Base-by-base conservation (phyloP, 2,329 filamentous ascomycete species). In the Aspergillus clavatus region DNA sequence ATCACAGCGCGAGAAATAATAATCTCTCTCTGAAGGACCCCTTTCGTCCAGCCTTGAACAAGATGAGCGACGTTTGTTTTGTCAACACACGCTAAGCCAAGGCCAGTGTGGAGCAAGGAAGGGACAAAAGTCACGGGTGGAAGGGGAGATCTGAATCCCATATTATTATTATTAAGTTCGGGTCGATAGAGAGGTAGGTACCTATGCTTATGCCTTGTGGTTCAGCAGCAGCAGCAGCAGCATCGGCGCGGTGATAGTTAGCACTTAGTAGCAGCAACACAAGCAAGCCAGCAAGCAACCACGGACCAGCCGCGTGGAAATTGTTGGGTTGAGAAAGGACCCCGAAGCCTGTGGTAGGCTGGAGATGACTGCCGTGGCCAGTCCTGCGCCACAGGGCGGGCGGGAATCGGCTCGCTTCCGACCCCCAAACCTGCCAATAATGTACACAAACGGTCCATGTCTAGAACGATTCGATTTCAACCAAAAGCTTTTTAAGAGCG, bases 261-360 rank as follows among this genome's bases (percentile, higher is more conserved):
- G n/a, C n/a, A n/a, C n/a, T n/a, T n/a, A n/a, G n/a, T n/a, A n/a
- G n/a, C n/a, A n/a, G n/a, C n/a, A n/a, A n/a, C n/a, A n/a, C n/a
- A n/a, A n/a, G n/a, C n/a, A n/a, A n/a, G n/a, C 28, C 29, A 33
- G 29, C 29, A 33, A 18, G 11, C 29, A 8, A 35, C 36, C 24
- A 22, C 19, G 24, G 38, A 36, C 29, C 24, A 33, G 31, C n/a
- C 26, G 7, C 31, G 23, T 23, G 26, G 29, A 36, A n/a, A n/a
- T n/a, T n/a, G 22, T 19, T 43, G 28, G 43, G 12, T 18, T 42
- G 45, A 47, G 38, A 39, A 37, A 40, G 27, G n/a, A n/a, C n/a
- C n/a, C n/a, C 44, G 37, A 47, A 31, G 26, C 14, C 21, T 21
- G 51, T 53, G 51, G 51, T 53, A 53, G 51, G 51, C 48, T 51